phyloP scores from a whole-genome alignment of 2,329 filamentous ascomycete genomes.

The Aspergillus carbonarius region DNA sequence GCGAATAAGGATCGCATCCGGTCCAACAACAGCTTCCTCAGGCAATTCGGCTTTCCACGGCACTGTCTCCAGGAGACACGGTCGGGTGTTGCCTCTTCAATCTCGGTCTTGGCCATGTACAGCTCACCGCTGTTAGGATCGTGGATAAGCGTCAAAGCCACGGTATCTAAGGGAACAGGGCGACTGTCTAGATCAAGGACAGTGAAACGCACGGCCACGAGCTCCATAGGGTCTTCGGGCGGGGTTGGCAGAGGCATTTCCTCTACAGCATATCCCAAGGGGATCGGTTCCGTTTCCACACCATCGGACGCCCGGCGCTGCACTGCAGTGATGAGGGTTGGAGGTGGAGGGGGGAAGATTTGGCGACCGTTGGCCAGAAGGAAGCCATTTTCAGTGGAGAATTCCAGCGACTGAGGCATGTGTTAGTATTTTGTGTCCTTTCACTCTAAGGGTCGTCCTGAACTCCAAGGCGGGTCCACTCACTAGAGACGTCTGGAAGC shows the following conservation, averaged over 20 bases:
- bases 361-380: slow-evolving; percentile 40
- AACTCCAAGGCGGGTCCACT: slow-evolving; percentile 13
- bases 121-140: slow-evolving; percentile 33
- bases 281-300: slow-evolving; percentile 36
- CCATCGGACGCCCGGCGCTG: slow-evolving; percentile 39
- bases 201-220: slow-evolving; percentile 46
- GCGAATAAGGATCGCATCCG: slow-evolving; percentile 42
- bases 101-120: slow-evolving; percentile 37
- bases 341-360: slow-evolving; percentile 39
- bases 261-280: slow-evolving; percentile 46
- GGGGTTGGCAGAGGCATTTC: slow-evolving; percentile 32
- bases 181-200: slow-evolving; percentile 44
- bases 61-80: slow-evolving; percentile 45
- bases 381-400: slow-evolving; percentile 34
- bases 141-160: slow-evolving; percentile 42
- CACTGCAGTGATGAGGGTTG: slow-evolving; percentile 31
- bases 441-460: not conserved
- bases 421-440: not conserved
- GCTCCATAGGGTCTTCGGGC: slow-evolving; percentile 32
- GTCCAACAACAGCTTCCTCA: slow-evolving; percentile 38
- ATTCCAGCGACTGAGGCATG: slow-evolving; percentile 34
- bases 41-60: slow-evolving; percentile 40
- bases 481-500: slow-evolving; percentile 39
- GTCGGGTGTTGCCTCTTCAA: slow-evolving; percentile 39
- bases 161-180: slow-evolving; percentile 46